Base-by-base conservation (phyloP, 2,329 filamentous ascomycete species). In the Curvularia hawaiiensis region DNA sequence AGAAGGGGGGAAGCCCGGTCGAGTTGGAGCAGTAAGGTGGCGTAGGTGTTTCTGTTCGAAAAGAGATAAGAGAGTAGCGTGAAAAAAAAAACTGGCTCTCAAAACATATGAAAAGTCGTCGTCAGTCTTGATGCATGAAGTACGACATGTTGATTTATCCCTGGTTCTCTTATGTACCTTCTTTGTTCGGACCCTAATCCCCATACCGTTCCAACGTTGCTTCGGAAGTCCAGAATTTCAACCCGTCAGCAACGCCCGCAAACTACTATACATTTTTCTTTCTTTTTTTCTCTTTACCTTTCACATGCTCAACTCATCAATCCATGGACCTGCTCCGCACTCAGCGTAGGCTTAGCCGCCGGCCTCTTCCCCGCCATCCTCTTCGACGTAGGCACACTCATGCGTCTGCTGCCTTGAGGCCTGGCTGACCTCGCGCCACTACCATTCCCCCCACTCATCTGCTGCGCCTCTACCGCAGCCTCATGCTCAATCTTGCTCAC, bases 401-500 rank as follows among this genome's bases (percentile, higher is more conserved):
- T 51, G 31, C 50, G 55, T 7, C 35, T 38, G 7, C 16, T 16
- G n/a, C 35, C 16, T 6, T 4, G 8, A 38, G 35, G 4, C 31
- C 54, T 57, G 2, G 52, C 22, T 24, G 22, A 24, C 22, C 22
- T 24, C 22, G 22, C 22, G 22, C 22, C 58, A 28, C 14, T 20
- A 20, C 18, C 38, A 43, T 7, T 20, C 4, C 24, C 45, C 44
- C 47, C 41, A 18, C 41, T 49, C 24, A 52, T 52, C 59, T 69
- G 67, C 59, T 69, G 67, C 44, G 63, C 70, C 57, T 75, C 73
- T 50, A 76, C 54, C 14, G 69, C 72, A 40, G 71, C 73, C 46
- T 76, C 74, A 20, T 73, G 69, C 55, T 76, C 73, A 38, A 76
- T 74, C 49, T 62, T 76, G 49, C 70, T 73, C 10, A 76, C 71